Evolutionary conservation across 768 basidiomycete genomes (phyloP).

Genomic region (Pleurotus eryngii): DNA sequence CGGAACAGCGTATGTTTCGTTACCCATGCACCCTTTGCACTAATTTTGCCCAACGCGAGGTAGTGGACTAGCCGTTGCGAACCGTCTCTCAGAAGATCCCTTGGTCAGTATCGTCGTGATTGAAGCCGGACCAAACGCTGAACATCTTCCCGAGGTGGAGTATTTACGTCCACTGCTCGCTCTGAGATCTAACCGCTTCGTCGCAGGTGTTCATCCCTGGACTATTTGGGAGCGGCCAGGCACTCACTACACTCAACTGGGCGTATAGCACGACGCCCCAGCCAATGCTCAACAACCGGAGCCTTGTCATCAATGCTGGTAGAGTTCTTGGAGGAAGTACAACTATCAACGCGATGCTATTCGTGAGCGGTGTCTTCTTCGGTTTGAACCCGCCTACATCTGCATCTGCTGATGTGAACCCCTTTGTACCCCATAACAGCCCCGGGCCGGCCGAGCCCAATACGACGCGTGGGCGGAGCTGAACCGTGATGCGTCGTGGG

Average conservation of each 20-base stretch:
- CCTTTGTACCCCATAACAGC: constrained; percentile 5
- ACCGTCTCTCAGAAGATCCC: constrained; percentile 29
- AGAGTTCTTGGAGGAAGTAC: constrained; percentile 61
- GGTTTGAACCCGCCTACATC: neutral
- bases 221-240: constrained; percentile 23
- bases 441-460: constrained; percentile 28
- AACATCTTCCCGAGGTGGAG: constrained; percentile 32
- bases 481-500: constrained; percentile 25
- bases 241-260: constrained; percentile 45
- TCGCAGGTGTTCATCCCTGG: constrained; percentile 29
- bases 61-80: constrained; percentile 32
- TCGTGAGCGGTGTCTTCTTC: constrained; percentile 17
- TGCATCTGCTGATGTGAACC: neutral
- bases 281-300: constrained; percentile 33
- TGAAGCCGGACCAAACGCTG: constrained; percentile 36
- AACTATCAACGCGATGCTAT: constrained; percentile 49
- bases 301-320: constrained; percentile 28
- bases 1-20: constrained; percentile 24
- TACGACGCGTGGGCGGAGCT: constrained; percentile 31
- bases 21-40: neutral
- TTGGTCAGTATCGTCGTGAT: constrained; percentile 27
- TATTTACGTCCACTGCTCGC: neutral
- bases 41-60: neutral
- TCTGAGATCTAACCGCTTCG: neutral
- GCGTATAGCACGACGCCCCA: constrained; percentile 44